phyloP scores from a whole-genome alignment of 2,329 filamentous ascomycete genomes.

The Trichoderma asperellum region DNA sequence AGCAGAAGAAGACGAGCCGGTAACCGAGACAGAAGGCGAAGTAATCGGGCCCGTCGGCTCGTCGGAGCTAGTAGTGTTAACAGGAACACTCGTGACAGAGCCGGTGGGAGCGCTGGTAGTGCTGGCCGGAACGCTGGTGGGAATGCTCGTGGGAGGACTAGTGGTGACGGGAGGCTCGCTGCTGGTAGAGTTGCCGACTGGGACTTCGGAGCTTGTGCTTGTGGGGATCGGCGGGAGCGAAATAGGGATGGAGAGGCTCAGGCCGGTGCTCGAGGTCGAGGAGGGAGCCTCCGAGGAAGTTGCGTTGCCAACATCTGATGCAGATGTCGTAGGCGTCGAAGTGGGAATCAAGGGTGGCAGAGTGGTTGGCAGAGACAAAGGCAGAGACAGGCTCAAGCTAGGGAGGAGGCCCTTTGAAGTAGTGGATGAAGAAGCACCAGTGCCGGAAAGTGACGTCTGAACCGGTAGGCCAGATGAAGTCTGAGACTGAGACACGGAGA shows the following conservation, averaged over 20 bases:
- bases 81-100: conserved; percentile 3
- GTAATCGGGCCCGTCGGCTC: conserved; percentile 7
- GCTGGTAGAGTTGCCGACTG: conserved; percentile 21
- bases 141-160: background rate
- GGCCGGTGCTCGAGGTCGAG: background rate
- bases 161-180: conserved; percentile 20
- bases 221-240: background rate
- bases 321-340: background rate
- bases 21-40: background rate
- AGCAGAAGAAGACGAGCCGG: background rate
- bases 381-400: conserved; percentile 6
- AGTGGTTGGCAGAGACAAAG: conserved; percentile 17
- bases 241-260: conserved; percentile 26
- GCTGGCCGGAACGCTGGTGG: background rate
- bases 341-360: conserved; percentile 22
- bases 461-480: conserved; percentile 25
- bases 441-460: conserved; percentile 17
- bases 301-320: conserved; percentile 28
- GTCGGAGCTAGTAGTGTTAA: conserved; percentile 7
- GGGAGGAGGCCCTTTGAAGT: conserved; percentile 29
- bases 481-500: background rate
- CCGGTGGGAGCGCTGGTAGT: conserved; percentile 1
- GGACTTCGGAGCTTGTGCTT: conserved; percentile 16
- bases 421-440: conserved; percentile 18
- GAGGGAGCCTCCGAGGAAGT: background rate